Evolutionary conservation across 116 monocot genomes (phyloP), one percentile per base, ranked within the genome.

Genomic region (Dioscorea cayenensis): DNA sequence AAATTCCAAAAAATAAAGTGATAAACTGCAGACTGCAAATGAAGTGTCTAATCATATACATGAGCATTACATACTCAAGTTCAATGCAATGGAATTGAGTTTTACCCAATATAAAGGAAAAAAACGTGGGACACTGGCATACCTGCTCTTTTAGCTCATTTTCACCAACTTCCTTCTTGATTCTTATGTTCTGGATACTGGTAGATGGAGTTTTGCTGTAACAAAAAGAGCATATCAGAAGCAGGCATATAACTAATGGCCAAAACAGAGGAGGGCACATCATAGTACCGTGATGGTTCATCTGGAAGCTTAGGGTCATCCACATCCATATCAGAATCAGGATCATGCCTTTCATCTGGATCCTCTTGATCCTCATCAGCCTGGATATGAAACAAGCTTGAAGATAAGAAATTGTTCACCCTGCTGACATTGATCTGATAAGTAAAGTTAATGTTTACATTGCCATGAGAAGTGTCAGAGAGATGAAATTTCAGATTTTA

Each of bases 291-390:
- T 73, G 79, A 38, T 48, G 55, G 75, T 21, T 89, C 83, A 65
- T 82, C 81, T 36, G 23, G n/a, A 69, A 49, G 74, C 73, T 73
- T 77, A 25, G 27, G 19, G 58, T 81, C 79, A 76, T 88, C 83
- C 75, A 84, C 66, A 65, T 84, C 82, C 63, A 43, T 51, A 66
- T 89, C 89, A 66, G 88, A 88, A 77, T 86, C 76, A 52, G 78
- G 75, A 81, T 91, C 80, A 77, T 79, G 73, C 68, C 89, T 86
- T 76, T 76, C 86, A 86, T 88, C 78, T 70, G 71, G 65, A 77
- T 90, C 85, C 32, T 86, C 88, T 68, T 82, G 76, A 72, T 86
- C 84, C 77, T 94, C 91, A 80, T 88, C 84, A 35, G 63, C 75
- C 91, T 95, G 79, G 14, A 84, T 19, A 73, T 64, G 22, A 66